Evolutionary conservation across 164 flowering plant species (phyloP), one percentile per base, ranked within the genome.

Genomic region (Vitis labrusca): DNA sequence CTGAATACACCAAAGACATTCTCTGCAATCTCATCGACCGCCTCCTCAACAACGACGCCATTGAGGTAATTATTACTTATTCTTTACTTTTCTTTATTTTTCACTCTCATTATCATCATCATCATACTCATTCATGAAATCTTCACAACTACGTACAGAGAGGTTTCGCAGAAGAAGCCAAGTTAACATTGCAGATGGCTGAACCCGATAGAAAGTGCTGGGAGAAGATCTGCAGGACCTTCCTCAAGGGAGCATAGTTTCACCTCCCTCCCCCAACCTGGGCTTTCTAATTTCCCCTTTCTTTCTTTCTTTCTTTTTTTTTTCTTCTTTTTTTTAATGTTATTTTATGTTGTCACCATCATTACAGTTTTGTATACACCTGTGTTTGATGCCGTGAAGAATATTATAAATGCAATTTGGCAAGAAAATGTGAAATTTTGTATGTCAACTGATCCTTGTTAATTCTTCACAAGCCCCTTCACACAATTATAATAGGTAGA

Each of bases 1-100:
- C 97, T 17, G 97, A 92, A 70, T 92, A 92, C 80, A 79, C 85
- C 63, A 83, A 78, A 67, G 97, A 88, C 79, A 90, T 92, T 61
- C 78, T 89, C 14, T 61, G 10, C 56, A 80, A 86, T 63, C 81
- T 92, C 56, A 78, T 89, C 1, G 92, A 92, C 61, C 90, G 97
- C 63, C 88, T 92, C 47, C 78, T 74, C 47, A 64, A 52, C 30
- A 68, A 50, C 51, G 72, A 80, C 48, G 69, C 57, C 60, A 82
- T 91, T 9, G 80, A 86, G 89, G 92, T 90, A 80, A 51, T 2
- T 9, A 32, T 60, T 60, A 10, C 11, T 23, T 30, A 16, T 27
- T 30, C 10, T 52, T 61, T 23, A 32, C 5, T 61, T 51, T 29
- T 19, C 37, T 60, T 64, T 63, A 1, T 19, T 19, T 19, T 19